These are phyloP conservation scores for Gracilariopsis chorda DNA, from an alignment of 23 red algal species.

Conservation along the genomic window DNA sequence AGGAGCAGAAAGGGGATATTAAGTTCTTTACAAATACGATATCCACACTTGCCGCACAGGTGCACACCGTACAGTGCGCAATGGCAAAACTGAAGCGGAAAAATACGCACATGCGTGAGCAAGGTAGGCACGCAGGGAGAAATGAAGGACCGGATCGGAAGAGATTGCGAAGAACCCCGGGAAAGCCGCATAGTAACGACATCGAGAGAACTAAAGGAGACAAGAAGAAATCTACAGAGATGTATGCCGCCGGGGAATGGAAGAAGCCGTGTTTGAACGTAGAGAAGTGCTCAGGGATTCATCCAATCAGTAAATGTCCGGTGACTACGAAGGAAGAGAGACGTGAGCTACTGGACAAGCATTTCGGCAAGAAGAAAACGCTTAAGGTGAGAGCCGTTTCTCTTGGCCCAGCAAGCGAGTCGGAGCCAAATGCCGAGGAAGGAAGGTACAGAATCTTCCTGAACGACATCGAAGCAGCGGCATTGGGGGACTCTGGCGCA, in stretches of 20 bases:
- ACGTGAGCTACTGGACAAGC: neutral
- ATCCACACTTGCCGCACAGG: neutral
- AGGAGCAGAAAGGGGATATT: neutral
- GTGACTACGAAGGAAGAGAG: neutral
- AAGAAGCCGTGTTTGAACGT: neutral
- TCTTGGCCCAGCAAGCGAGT: neutral
- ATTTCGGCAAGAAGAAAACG: neutral
- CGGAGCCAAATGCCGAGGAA: neutral
- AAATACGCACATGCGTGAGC: neutral
- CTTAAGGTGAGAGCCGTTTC: neutral
- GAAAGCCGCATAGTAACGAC: neutral
- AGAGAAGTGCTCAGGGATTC: neutral
- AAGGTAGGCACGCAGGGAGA: neutral
- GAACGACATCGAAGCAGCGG: neutral
- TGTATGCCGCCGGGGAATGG: neutral
- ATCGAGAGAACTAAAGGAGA: neutral
- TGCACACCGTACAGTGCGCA: neutral
- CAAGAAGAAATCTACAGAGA: neutral
- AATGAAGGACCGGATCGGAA: neutral
- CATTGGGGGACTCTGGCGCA: constrained; percentile 10
- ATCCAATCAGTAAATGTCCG: neutral
- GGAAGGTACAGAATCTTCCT: neutral
- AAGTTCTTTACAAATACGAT: neutral
- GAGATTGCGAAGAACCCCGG: neutral
- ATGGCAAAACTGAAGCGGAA: neutral